A percentile compares a stretch with the other conserved stretches of the same genome.
Evolutionary conservation across 106 monocot species (phyloP).

Genomic region (Xerophyta viscosa): DNA sequence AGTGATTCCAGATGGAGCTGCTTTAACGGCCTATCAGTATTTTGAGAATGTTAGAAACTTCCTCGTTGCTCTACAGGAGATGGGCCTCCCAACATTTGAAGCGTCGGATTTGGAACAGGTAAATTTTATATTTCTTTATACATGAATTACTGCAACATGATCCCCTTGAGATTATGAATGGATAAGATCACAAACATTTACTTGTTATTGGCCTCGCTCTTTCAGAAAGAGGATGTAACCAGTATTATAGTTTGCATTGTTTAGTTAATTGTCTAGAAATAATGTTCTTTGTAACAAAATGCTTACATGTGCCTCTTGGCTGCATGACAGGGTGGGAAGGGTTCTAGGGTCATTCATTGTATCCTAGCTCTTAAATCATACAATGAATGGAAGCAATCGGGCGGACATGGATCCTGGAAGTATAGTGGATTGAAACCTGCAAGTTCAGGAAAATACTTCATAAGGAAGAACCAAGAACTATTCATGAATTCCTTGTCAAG

Average conservation of each 20-base stretch:
- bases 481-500: conserved; percentile 46
- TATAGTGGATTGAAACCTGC: conserved; percentile 52
- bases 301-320: no score
- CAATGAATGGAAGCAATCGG: conserved; percentile 60
- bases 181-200: no score
- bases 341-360: conserved; percentile 65
- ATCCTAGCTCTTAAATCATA: conserved; percentile 77
- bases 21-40: conserved; percentile 86
- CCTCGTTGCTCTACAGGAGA: conserved; percentile 73
- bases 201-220: not conserved
- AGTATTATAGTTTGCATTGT: not conserved
- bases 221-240: not conserved
- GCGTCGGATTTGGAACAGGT: conserved; percentile 97
- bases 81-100: conserved; percentile 84
- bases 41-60: conserved; percentile 98
- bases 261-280: no score
- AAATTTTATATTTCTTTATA: no score
- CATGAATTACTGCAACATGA: no score
- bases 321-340: conserved; percentile 65
- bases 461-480: conserved; percentile 66
- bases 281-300: no score
- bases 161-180: no score
- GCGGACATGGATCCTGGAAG: conserved; percentile 50
- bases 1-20: conserved; percentile 68
- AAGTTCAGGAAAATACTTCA: conserved; percentile 49